Evolutionary conservation across 1,284 basidiomycete species (phyloP), one percentile per base, ranked within the genome.

Genomic region (Malassezia caprae): DNA sequence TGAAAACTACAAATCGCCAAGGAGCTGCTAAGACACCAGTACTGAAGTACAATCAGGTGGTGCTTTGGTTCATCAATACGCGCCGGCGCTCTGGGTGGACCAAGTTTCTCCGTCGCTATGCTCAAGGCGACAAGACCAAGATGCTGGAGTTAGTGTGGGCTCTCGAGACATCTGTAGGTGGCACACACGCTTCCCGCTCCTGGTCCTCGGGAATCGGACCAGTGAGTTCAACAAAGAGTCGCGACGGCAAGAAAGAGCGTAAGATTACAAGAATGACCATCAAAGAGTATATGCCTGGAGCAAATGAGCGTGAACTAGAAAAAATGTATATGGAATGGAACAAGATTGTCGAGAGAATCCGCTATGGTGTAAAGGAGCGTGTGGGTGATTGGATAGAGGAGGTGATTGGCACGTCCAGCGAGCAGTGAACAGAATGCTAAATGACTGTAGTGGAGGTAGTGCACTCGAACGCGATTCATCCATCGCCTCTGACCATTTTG

Each of bases 41-140:
- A 21, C 47, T 67, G 5, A 23, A 31, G 2, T 23, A 57, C 31
- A 35, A 58, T 34, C 68, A 69, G 34, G 62, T 63, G 43, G 60
- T 58, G 6, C 59, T 72, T 0, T 74, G 72, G 72, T 74, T 69
- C 61, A 74, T 69, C 55, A 74, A 74, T 51, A 60, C 64, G 15
- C 67, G 72, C 41, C 63, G 72, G 7, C 67, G 72, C 13, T 67
- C 60, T 6, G 68, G 68, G 15, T 74, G 70, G 68, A 67, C 68
- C 2, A 17, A 50, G 12, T 71, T 71, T 51, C 44, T 58, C 2
- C 60, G 59, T 19, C 57, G 56, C 11, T 72, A 61, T 26, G 64
- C 64, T 0, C 32, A 48, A 13, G 53, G 54, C n/a, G 64, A 68
- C 28, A 60, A 61, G n/a, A 23, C 52, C 46, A 63, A 59, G 48